phyloP scores from a whole-genome alignment of 1,284 basidiomycete genomes.

The Tetrapyrgos nigripes region DNA sequence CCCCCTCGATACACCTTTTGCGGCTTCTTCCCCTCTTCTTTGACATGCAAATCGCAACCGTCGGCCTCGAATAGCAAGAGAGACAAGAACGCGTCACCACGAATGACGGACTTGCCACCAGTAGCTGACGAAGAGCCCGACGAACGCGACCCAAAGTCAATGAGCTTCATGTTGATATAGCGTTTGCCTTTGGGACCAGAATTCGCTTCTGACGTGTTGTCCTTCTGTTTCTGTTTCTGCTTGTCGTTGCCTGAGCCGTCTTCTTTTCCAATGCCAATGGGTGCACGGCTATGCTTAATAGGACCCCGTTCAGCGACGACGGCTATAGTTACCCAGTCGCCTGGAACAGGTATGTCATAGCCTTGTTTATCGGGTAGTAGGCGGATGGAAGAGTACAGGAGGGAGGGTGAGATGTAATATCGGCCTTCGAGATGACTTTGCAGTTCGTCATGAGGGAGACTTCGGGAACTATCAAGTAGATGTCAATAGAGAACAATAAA shows the following conservation, averaged over 20 bases:
- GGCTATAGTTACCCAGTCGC: constrained; percentile 92
- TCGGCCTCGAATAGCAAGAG: constrained; percentile 92
- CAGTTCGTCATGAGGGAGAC: constrained; percentile 76
- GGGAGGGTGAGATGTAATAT: constrained; percentile 87
- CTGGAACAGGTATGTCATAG: constrained; percentile 90
- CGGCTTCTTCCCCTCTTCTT: constrained; percentile 54
- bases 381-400: constrained; percentile 85
- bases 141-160: constrained; percentile 76
- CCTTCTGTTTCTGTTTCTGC: constrained; percentile 37
- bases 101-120: constrained; percentile 58
- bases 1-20: constrained; percentile 84
- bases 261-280: constrained; percentile 58
- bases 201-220: constrained; percentile 35
- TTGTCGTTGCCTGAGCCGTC: constrained; percentile 40
- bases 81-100: constrained; percentile 86
- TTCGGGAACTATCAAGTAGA: constrained; percentile 64
- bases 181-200: constrained; percentile 65
- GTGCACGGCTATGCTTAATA: constrained; percentile 70
- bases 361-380: constrained; percentile 79
- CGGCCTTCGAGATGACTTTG: constrained; percentile 86
- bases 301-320: constrained; percentile 88
- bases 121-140: constrained; percentile 57
- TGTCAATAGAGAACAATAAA: constrained; percentile 8
- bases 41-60: constrained; percentile 57
- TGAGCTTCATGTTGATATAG: constrained; percentile 88